phyloP scores from a whole-genome alignment of 2,329 filamentous ascomycete species.

The Endoconidiophora laricicola region DNA sequence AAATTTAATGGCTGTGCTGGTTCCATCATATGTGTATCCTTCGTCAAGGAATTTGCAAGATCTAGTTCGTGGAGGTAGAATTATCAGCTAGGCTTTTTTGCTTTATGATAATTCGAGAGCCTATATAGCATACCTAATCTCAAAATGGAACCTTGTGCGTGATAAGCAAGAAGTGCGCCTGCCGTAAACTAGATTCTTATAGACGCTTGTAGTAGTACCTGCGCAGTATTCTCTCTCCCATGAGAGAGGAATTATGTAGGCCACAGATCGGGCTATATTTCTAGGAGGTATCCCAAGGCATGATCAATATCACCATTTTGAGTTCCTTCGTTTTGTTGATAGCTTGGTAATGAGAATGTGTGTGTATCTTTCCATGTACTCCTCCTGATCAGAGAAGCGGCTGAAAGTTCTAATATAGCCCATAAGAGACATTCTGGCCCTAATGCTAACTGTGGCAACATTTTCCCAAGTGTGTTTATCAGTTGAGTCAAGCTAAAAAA shows the following conservation, averaged over 20 bases:
- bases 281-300: not conserved
- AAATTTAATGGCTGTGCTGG: too few species aligned
- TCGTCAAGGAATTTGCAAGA: too few species aligned
- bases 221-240: not conserved
- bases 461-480: constrained; percentile 26
- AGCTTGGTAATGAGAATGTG: not conserved
- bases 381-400: not conserved
- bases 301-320: not conserved
- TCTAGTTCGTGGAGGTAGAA: too few species aligned
- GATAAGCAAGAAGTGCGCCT: too few species aligned
- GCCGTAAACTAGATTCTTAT: not conserved
- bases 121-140: too few species aligned
- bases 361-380: not conserved
- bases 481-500: constrained; percentile 25
- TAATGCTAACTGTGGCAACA: constrained; percentile 19
- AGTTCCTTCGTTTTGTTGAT: not conserved
- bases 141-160: too few species aligned
- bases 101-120: too few species aligned
- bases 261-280: not conserved
- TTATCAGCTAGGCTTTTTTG: too few species aligned
- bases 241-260: not conserved
- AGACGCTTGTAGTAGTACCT: not conserved
- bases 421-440: constrained; percentile 17
- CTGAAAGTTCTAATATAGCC: constrained; percentile 16
- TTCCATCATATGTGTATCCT: too few species aligned